A percentile compares a stretch with the other conserved stretches of the same genome.
Conservation (phyloP, 2,329 filamentous ascomycete genomes). For the Ascochyta pisi region DNA sequence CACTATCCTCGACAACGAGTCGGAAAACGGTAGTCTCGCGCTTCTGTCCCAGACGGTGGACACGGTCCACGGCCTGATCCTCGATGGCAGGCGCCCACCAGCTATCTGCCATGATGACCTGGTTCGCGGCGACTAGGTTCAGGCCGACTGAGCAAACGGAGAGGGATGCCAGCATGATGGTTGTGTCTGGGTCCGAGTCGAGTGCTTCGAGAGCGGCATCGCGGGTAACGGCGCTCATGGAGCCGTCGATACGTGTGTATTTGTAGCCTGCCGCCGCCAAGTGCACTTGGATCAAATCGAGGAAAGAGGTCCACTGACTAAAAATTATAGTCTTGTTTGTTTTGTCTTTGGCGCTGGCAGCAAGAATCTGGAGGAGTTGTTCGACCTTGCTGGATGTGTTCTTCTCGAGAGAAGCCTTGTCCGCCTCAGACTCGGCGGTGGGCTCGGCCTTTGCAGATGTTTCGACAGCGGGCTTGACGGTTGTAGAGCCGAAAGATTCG, state of each 20-base stretch:
- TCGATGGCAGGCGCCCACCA: slow-evolving; percentile 95
- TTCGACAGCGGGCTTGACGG: slow-evolving; percentile 72
- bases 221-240: slow-evolving; percentile 73
- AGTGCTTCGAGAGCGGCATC: slow-evolving; percentile 74
- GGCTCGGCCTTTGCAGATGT: slow-evolving; percentile 31
- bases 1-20: slow-evolving; percentile 77
- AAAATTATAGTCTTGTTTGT: slow-evolving; percentile 75
- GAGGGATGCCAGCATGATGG: slow-evolving; percentile 81
- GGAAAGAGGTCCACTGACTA: slow-evolving; percentile 78
- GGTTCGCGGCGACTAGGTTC: slow-evolving; percentile 85
- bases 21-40: slow-evolving; percentile 80
- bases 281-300: slow-evolving; percentile 74
- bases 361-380: slow-evolving; percentile 76
- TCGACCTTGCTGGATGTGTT: slow-evolving; percentile 81
- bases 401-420: slow-evolving; percentile 59
- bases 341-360: slow-evolving; percentile 68
- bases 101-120: slow-evolving; percentile 81
- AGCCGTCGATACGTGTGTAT: slow-evolving; percentile 79
- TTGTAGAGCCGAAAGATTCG: slow-evolving; percentile 51
- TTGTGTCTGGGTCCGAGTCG: slow-evolving; percentile 70
- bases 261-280: slow-evolving; percentile 66
- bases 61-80: slow-evolving; percentile 87
- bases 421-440: slow-evolving; percentile 51
- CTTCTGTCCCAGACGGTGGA: slow-evolving; percentile 84
- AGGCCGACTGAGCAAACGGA: slow-evolving; percentile 84